phyloP scores from a whole-genome alignment of 83 land plant genomes.

The Picea abies region DNA sequence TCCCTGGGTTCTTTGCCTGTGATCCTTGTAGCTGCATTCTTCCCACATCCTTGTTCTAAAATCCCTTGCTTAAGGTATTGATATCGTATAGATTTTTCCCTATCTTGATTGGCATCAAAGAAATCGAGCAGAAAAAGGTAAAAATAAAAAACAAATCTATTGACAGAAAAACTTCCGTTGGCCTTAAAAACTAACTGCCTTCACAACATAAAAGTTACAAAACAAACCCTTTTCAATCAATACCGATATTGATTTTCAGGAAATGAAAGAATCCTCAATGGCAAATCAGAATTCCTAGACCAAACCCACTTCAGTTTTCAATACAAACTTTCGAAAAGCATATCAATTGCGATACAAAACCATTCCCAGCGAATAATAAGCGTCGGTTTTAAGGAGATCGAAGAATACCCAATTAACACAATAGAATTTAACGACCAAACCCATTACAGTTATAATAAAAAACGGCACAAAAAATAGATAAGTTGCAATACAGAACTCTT shows the following conservation, averaged over 20 bases:
- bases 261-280: no score
- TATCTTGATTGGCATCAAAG: neutral
- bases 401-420: no score
- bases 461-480: no score
- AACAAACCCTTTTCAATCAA: neutral
- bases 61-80: neutral
- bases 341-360: no score
- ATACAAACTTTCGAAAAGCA: no score
- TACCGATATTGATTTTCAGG: neutral
- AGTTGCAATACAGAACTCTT: no score
- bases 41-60: neutral
- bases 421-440: no score
- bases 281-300: no score
- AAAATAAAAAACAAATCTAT: neutral
- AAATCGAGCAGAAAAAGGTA: neutral
- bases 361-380: no score
- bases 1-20: neutral
- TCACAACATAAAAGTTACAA: neutral
- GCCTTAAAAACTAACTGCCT: neutral
- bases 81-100: neutral
- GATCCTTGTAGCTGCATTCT: conserved; percentile 1
- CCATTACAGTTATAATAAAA: no score
- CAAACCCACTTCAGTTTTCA: no score
- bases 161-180: neutral
- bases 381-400: no score